A percentile compares a stretch with the other conserved stretches of the same genome.
Conservation (phyloP, 2,329 filamentous ascomycete genomes). For the Grosmannia serpens region DNA sequence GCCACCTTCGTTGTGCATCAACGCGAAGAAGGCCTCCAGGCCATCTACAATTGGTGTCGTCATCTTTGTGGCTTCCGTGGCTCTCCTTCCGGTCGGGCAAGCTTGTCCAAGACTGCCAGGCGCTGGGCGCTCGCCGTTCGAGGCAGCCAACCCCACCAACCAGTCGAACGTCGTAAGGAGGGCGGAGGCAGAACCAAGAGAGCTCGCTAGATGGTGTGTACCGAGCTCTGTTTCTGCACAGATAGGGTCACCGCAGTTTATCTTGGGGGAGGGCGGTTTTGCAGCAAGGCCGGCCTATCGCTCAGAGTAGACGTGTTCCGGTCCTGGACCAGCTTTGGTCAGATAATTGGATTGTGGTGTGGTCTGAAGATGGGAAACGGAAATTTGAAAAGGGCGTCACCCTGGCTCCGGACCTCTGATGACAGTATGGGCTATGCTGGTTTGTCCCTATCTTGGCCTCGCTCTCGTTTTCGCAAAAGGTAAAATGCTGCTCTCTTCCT, state of each 20-base stretch:
- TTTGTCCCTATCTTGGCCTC: neutral
- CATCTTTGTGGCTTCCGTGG: neutral
- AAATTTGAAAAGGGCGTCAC: neutral
- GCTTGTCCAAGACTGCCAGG: neutral
- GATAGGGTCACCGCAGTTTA: neutral
- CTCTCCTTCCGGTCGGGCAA: neutral
- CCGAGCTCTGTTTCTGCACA: neutral
- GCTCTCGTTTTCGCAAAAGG: neutral
- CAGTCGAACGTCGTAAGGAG: neutral
- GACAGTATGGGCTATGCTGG: neutral
- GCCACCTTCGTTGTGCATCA: slow-evolving; percentile 33
- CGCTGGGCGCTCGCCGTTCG: neutral
- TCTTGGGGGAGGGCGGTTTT: neutral
- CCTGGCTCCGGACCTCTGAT: neutral
- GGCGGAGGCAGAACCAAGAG: neutral
- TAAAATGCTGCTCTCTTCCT: neutral
- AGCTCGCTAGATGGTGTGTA: neutral
- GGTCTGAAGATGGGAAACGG: neutral
- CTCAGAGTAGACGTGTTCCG: neutral
- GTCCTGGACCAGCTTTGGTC: neutral
- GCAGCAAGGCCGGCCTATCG: neutral
- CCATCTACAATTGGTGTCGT: neutral
- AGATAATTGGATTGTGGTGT: neutral
- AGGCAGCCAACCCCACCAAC: neutral
- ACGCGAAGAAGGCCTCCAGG: slow-evolving; percentile 28